Evolutionary conservation across 2,329 filamentous ascomycete species (phyloP).

Genomic region (Colletotrichum paranaense): DNA sequence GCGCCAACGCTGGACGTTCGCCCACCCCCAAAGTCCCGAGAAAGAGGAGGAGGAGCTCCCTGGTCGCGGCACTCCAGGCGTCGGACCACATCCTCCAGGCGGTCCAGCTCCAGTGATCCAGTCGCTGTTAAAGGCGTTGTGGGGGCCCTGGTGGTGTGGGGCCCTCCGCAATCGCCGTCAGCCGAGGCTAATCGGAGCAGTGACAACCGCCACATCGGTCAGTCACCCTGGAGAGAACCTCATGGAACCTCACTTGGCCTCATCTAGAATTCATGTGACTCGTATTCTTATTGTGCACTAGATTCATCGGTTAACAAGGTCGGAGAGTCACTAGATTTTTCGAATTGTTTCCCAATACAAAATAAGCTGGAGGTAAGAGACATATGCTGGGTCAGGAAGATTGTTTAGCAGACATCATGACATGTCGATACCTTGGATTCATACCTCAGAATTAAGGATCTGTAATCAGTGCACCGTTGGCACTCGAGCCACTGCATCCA

Average conservation of each 20-base stretch:
- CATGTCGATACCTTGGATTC: too few relatives aligned
- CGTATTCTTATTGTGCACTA: neutral
- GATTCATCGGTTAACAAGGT: neutral
- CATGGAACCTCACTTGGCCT: constrained; percentile 14
- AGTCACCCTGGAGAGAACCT: constrained; percentile 12
- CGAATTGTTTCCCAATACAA: neutral
- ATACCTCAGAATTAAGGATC: too few relatives aligned
- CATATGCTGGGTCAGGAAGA: too few relatives aligned
- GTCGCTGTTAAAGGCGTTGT: constrained; percentile 11
- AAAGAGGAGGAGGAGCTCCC: constrained; percentile 9
- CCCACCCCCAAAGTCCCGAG: neutral
- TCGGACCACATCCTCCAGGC: neutral
- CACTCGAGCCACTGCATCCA: too few relatives aligned
- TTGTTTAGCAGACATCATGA: too few relatives aligned
- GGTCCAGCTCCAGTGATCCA: constrained; percentile 10
- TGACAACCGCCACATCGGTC: constrained; percentile 1
- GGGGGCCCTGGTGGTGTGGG: constrained; percentile 17
- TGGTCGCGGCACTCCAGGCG: constrained; percentile 24
- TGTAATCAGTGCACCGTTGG: too few relatives aligned
- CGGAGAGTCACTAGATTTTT: neutral
- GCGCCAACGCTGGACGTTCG: constrained; percentile 3
- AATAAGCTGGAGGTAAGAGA: neutral
- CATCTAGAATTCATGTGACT: neutral
- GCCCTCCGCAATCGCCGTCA: constrained; percentile 21
- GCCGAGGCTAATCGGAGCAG: constrained; percentile 30